Evolutionary conservation across 2,329 filamentous ascomycete genomes (phyloP).

Genomic region (Colletotrichum kahawae): DNA sequence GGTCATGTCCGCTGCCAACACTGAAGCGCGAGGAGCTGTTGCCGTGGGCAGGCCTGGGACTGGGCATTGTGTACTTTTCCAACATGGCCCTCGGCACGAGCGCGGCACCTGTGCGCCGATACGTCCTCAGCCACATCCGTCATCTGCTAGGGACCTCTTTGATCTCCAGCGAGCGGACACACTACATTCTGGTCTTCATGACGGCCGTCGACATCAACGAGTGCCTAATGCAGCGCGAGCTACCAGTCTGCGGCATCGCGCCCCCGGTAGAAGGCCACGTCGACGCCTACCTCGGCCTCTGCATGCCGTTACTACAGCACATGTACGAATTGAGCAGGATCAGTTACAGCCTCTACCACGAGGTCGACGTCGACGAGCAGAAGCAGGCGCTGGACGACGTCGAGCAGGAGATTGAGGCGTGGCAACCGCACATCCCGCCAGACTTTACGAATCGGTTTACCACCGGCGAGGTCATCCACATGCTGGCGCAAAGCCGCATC

Average conservation of each 20-base stretch:
- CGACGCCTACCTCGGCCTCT: slow-evolving; percentile 31
- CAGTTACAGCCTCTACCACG: slow-evolving; percentile 22
- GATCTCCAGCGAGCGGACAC: slow-evolving; percentile 9
- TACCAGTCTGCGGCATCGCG: slow-evolving; percentile 26
- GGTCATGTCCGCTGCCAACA: slow-evolving; percentile 9
- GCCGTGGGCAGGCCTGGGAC: slow-evolving; percentile 9
- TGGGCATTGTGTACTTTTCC: slow-evolving; percentile 16
- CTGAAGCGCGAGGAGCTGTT: slow-evolving; percentile 9
- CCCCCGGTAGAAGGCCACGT: slow-evolving; percentile 14
- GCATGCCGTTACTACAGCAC: slow-evolving; percentile 26
- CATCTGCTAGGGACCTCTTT: slow-evolving; percentile 6
- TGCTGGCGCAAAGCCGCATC: slow-evolving; percentile 32
- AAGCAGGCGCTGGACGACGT: slow-evolving; percentile 12
- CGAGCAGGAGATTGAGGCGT: slow-evolving; percentile 18
- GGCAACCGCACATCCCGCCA: slow-evolving; percentile 27
- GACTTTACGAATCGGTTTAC: slow-evolving; percentile 24
- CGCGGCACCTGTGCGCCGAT: slow-evolving; percentile 12
- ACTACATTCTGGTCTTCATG: slow-evolving; percentile 23
- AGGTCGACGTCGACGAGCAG: slow-evolving; percentile 8
- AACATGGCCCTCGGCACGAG: slow-evolving; percentile 20
- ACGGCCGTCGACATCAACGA: slow-evolving; percentile 28
- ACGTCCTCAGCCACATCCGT: slow-evolving; percentile 16
- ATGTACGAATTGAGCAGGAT: slow-evolving; percentile 30
- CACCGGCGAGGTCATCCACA: slow-evolving; percentile 28
- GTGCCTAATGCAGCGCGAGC: slow-evolving; percentile 25